Evolutionary conservation across 805 yeast genomes (phyloP).

Genomic region (Starmerella apis): DNA sequence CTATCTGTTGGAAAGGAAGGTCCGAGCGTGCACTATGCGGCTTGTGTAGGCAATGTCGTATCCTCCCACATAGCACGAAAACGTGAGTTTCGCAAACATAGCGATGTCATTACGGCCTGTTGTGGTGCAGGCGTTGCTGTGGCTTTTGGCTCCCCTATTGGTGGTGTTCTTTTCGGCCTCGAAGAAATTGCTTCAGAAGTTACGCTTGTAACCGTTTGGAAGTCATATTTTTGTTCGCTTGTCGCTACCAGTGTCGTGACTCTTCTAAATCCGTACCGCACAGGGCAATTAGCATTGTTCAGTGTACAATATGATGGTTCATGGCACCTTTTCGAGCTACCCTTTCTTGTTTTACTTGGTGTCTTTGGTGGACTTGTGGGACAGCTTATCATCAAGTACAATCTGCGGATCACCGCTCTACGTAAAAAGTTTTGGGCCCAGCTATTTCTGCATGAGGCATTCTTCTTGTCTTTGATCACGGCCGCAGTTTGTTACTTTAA

Average conservation of each 20-base stretch:
- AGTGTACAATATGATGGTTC: constrained; percentile 77
- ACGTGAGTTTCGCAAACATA: constrained; percentile 35
- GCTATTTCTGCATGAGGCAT: constrained; percentile 61
- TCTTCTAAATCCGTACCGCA: constrained; percentile 78
- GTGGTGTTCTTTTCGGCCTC: constrained; percentile 87
- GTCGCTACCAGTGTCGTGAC: constrained; percentile 77
- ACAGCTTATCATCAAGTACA: constrained; percentile 59
- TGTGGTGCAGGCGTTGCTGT: constrained; percentile 98
- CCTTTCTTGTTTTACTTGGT: constrained; percentile 69
- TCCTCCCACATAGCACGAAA: constrained; percentile 27
- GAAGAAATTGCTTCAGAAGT: constrained; percentile 74
- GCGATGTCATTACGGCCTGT: constrained; percentile 72
- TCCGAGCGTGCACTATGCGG: constrained; percentile 95
- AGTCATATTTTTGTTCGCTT: constrained; percentile 80
- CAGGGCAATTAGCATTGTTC: constrained; percentile 88
- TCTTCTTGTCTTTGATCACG: constrained; percentile 54
- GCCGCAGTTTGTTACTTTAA: constrained; percentile 74
- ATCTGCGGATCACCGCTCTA: constrained; percentile 64
- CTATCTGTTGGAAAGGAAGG: constrained; percentile 95
- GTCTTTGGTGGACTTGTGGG: constrained; percentile 90
- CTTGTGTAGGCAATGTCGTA: constrained; percentile 81
- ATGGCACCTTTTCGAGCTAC: constrained; percentile 77
- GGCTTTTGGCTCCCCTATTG: constrained; percentile 87
- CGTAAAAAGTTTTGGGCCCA: constrained; percentile 56
- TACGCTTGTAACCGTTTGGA: constrained; percentile 74